phyloP scores from a whole-genome alignment of 257 asterid genomes.

The Buddleja alternifolia region DNA sequence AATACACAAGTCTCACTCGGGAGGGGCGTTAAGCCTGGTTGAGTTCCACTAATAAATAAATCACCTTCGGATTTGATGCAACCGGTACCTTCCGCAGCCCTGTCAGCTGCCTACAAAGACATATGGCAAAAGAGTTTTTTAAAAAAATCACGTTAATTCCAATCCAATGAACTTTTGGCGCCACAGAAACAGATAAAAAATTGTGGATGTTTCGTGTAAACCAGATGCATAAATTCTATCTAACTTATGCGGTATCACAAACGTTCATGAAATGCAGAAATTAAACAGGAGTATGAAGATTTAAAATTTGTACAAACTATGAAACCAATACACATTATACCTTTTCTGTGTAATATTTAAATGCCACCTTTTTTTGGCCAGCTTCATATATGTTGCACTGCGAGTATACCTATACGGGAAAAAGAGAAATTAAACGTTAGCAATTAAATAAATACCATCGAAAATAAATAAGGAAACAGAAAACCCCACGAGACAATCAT shows the following conservation, averaged over 20 bases:
- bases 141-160: too few species aligned
- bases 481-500: background rate
- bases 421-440: background rate
- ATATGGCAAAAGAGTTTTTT: background rate
- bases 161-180: too few species aligned
- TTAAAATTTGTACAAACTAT: background rate
- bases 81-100: constrained; percentile 59
- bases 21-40: constrained; percentile 51
- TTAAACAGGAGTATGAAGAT: background rate
- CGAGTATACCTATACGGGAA: constrained; percentile 59
- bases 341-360: constrained; percentile 77
- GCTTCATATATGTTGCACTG: constrained; percentile 93
- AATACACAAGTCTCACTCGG: constrained; percentile 39
- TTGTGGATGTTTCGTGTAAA: too few species aligned
- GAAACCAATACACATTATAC: constrained; percentile 33
- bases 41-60: constrained; percentile 55
- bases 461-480: background rate
- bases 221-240: too few species aligned
- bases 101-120: constrained; percentile 70
- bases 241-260: background rate
- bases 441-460: background rate
- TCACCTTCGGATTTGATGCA: constrained; percentile 78
- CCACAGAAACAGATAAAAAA: too few species aligned
- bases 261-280: background rate
- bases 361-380: constrained; percentile 81